Evolutionary conservation across 495 filamentous ascomycete genomes (phyloP).

Genomic region (Penicillium canariense): DNA sequence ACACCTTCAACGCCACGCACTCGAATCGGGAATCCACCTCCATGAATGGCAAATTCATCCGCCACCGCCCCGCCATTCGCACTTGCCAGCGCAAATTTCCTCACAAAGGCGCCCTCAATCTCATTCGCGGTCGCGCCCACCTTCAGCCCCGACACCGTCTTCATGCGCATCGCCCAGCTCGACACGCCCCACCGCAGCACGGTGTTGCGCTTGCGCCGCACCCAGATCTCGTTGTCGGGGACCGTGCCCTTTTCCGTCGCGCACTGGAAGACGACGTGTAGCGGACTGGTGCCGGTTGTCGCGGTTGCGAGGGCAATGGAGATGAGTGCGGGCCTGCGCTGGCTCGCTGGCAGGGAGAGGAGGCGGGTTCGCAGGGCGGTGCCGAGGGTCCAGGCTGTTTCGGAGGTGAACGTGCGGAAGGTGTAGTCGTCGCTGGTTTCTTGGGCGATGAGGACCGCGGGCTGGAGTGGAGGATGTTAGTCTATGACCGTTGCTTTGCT

Average conservation of each 20-base stretch:
- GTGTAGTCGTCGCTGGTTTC: constrained; percentile 50
- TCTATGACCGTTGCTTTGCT: neutral
- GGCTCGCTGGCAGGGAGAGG: constrained; percentile 44
- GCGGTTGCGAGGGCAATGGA: constrained; percentile 54
- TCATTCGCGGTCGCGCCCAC: constrained; percentile 27
- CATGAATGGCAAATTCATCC: constrained; percentile 70
- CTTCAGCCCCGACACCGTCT: constrained; percentile 38
- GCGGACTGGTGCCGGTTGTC: constrained; percentile 36
- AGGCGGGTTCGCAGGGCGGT: constrained; percentile 60
- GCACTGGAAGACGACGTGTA: constrained; percentile 61
- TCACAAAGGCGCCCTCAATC: constrained; percentile 57
- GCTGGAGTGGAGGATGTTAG: constrained; percentile 27
- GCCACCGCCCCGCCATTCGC: constrained; percentile 42
- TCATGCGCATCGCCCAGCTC: constrained; percentile 64
- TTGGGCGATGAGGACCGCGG: constrained; percentile 46
- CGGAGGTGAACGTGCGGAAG: constrained; percentile 61
- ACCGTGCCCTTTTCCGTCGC: constrained; percentile 54
- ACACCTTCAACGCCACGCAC: constrained; percentile 69
- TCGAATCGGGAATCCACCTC: constrained; percentile 67
- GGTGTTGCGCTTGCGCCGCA: constrained; percentile 61
- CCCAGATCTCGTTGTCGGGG: constrained; percentile 62
- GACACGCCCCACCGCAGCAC: constrained; percentile 68
- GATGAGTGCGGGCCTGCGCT: constrained; percentile 57
- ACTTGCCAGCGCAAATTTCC: constrained; percentile 52
- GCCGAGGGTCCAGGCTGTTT: constrained; percentile 66